Base-by-base conservation (phyloP, 768 basidiomycete species). In the Macrolepiota fuliginosa region DNA sequence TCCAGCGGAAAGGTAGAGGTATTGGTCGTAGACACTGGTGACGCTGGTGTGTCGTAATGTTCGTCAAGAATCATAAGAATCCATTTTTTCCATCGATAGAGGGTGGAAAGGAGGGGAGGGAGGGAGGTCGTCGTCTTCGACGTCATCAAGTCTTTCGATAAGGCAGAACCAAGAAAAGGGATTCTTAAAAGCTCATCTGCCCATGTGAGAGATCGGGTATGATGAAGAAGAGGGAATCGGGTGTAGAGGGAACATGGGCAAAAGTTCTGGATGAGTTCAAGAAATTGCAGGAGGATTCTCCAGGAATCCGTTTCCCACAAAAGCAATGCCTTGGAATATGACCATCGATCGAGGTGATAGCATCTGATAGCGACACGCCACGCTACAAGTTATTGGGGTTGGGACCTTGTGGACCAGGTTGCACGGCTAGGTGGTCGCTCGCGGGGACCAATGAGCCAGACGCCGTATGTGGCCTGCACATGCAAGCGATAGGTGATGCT, bases 31-130 rank as follows among this genome's bases (percentile, higher is more conserved):
- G 42, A 61, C 24, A 32, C 45, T 24, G 19, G 29, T 62, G 64
- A 56, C 62, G 58, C 52, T 56, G 29, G 47, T 61, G 53, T 67
- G 56, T 66, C 58, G 58, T 60, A 40, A 51, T 62, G 62, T 76
- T 77, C 76, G 69, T 78, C 75, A 77, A 76, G 76, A 78, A 77
- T 76, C 72, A 69, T 77, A 56, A 70, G 57, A 61, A 52, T 63
- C 71, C 73, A 66, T 72, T 62, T 62, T 63, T 66, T 67, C 66
- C 68, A 71, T 73, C 67, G 64, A 70, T 66, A 65, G 65, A 66
- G 63, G 61, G 45, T 29, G 13, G 54, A 53, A 63, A 66, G 63
- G 61, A 37, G 19, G 13, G 54, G 46, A 63, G 56, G 62, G 62
- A 7, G 46, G 35, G 29, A 13, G 37, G 52, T 42, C 19, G 37